Percentiles rank a stretch among this genome's conserved stretches.
Conservation (phyloP, 2,329 filamentous ascomycete genomes). For the Teratosphaeria destructans region DNA sequence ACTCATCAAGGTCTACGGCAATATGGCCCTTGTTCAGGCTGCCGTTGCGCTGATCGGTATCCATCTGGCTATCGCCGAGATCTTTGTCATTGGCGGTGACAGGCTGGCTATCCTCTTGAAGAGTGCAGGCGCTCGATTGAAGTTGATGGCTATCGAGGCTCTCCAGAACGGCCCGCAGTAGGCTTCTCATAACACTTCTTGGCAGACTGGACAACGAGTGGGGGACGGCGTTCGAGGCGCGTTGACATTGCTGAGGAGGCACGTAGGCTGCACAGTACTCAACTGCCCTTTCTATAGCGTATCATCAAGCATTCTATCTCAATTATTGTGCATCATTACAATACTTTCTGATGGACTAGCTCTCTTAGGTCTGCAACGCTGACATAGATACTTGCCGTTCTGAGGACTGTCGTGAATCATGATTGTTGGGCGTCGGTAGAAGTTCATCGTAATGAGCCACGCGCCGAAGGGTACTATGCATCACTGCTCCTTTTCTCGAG, state of each 20-base stretch:
- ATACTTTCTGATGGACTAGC: background rate
- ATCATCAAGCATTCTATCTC: background rate
- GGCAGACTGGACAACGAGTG: background rate
- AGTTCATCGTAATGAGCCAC: too few relatives aligned
- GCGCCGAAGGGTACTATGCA: too few relatives aligned
- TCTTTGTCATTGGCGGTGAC: conserved; percentile 22
- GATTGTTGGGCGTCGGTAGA: too few relatives aligned
- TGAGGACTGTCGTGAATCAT: too few relatives aligned
- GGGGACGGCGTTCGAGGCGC: background rate
- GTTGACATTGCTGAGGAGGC: background rate
- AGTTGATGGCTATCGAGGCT: conserved; percentile 17
- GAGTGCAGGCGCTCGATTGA: conserved; percentile 16
- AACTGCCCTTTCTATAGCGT: background rate
- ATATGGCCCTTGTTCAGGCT: conserved; percentile 49
- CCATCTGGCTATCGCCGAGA: conserved; percentile 17
- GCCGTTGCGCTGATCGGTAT: conserved; percentile 16
- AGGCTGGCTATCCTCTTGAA: conserved; percentile 16
- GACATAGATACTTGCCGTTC: too few relatives aligned
- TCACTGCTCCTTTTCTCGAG: too few relatives aligned
- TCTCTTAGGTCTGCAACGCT: too few relatives aligned
- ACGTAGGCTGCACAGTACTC: background rate
- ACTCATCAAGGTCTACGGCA: conserved; percentile 63
- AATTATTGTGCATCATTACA: background rate
- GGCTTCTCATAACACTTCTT: background rate
- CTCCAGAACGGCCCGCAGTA: conserved; percentile 1